phyloP scores from a whole-genome alignment of 768 basidiomycete genomes.

The Serendipita vermifera region DNA sequence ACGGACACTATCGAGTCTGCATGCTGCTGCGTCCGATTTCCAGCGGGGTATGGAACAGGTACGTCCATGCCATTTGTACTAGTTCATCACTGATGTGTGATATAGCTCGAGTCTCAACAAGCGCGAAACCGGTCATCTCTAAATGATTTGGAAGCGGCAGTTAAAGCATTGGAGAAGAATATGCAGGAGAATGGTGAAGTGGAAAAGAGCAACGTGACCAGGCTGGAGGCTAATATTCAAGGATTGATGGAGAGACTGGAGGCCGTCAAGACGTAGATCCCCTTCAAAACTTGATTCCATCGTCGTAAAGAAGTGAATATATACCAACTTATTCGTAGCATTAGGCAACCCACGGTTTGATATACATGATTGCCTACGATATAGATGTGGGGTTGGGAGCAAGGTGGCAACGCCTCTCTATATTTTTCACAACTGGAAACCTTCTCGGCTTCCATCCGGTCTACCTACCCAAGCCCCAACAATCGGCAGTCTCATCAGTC shows the following conservation, averaged over 20 bases:
- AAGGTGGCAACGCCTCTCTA: no score
- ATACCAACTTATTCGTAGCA: no score
- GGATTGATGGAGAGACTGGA: constrained; percentile 34
- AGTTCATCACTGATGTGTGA: not conserved
- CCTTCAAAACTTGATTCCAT: no score
- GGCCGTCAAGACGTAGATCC: no score
- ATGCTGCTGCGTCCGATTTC: constrained; percentile 71
- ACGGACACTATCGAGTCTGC: constrained; percentile 68
- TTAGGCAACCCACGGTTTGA: no score
- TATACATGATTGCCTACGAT: no score
- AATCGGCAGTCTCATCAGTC: no score
- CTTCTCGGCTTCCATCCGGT: no score
- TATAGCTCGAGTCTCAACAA: constrained; percentile 58
- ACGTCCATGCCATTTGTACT: not conserved
- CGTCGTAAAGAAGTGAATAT: no score
- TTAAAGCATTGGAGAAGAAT: constrained; percentile 61
- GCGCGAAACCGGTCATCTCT: constrained; percentile 47
- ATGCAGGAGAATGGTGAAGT: constrained; percentile 57
- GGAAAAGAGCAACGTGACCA: constrained; percentile 59
- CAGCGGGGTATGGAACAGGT: constrained; percentile 40
- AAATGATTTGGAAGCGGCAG: constrained; percentile 52
- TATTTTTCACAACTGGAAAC: no score
- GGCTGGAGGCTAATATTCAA: constrained; percentile 49
- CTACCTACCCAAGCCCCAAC: no score
- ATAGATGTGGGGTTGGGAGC: no score